Evolutionary conservation across 2,329 filamentous ascomycete species (phyloP), one percentile per base, ranked within the genome.

Genomic region (Leptographium procerum): DNA sequence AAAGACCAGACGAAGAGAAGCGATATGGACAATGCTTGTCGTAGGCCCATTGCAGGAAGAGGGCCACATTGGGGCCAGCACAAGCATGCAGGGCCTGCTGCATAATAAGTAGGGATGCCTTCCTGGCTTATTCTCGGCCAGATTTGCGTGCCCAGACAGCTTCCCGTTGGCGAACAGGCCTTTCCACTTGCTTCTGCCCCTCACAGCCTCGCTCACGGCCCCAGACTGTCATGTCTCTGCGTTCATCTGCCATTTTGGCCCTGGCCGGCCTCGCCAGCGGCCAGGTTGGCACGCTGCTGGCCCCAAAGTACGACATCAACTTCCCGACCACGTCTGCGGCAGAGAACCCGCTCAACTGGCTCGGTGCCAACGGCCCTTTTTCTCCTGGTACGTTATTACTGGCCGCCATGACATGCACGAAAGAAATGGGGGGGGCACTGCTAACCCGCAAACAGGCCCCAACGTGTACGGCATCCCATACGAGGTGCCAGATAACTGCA

Each of bases 401-500:
- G 47, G 7, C 26, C 7, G 43, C 7, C 13, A 19, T 43, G 5
- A 5, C 40, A n/a, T n/a, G 40, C 40, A n/a, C 5, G 19, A 6
- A 16, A 5, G 40, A 14, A 8, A 19, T 3, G 31, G 31, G 31
- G 19, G 40, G n/a, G 7, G 19, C 8, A 19, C 40, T 43, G 40
- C 40, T 43, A 19, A 43, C 13, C 24, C 14, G 24, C 3, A 6
- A 26, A 19, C 53, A 78, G 81, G 80, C 0, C 79, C 80, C 13
- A 77, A 85, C 63, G 75, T 84, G 52, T 76, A 79, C 60, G 73
- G 71, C 14, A 80, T 86, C 57, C 77, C 78, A 0, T 70, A 76
- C 33, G 72, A 77, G 4, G 72, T 81, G 1, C 83, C 83, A 0
- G 72, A 77, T 1, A 73, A 76, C 50, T 87, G 84, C 66, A 71